Percentiles rank a stretch among this genome's conserved stretches.
These are phyloP conservation scores for Malassezia sympodialis DNA, from an alignment of 1,284 basidiomycete genomes.

Conservation along the genomic window DNA sequence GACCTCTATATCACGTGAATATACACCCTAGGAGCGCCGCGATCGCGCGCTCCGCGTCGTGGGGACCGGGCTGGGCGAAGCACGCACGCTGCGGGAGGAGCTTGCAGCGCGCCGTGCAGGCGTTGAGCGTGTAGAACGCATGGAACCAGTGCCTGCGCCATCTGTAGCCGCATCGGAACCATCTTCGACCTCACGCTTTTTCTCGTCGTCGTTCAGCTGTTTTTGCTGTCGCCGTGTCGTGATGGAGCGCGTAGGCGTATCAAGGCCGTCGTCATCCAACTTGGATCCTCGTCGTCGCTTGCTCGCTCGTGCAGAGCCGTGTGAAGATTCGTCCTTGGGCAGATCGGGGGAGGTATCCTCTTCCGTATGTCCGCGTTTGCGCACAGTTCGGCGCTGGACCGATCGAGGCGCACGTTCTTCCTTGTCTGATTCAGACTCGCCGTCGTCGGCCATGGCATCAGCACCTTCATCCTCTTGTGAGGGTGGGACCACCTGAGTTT, in stretches of 20 bases:
- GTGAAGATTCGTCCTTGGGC: not conserved
- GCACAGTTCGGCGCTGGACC: not conserved
- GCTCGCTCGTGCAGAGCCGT: not conserved
- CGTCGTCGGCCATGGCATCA: not conserved
- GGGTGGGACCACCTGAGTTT: not conserved
- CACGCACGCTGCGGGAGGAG: not conserved
- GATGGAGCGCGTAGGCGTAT: slow-evolving; percentile 4
- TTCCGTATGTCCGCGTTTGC: slow-evolving; percentile 6
- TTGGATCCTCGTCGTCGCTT: slow-evolving; percentile 5
- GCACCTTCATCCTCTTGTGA: not conserved
- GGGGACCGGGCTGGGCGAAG: not conserved
- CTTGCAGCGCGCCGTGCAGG: not conserved
- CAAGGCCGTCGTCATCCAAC: not conserved
- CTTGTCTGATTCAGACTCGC: not conserved
- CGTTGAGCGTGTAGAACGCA: not conserved
- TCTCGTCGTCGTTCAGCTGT: slow-evolving; percentile 9
- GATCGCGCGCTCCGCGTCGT: not conserved
- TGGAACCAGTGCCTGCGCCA: not conserved
- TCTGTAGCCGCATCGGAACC: not conserved
- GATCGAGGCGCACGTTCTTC: not conserved
- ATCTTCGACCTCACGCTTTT: not conserved
- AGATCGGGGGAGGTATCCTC: not conserved
- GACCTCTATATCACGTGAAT: not conserved
- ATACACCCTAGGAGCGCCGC: not conserved
- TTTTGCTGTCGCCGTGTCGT: slow-evolving; percentile 13